Conservation (phyloP, 2,329 filamentous ascomycete species). For the Clonostachys chloroleuca region DNA sequence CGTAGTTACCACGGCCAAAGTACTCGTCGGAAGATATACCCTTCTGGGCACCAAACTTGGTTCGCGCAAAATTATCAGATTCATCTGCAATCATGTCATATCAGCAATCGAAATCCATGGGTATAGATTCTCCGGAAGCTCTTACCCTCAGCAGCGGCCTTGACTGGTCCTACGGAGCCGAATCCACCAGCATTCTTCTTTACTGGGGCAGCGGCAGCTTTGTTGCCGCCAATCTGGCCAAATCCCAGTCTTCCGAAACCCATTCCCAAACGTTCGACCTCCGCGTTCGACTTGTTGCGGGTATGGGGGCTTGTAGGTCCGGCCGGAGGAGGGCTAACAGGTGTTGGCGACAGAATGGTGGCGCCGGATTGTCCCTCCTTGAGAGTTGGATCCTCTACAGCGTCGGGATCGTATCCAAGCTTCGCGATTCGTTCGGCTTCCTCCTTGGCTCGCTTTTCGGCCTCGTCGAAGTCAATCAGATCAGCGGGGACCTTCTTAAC, state of each 20-base stretch:
- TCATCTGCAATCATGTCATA: slow-evolving; percentile 50
- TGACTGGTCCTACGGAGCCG: slow-evolving; percentile 75
- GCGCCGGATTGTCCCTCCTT: slow-evolving; percentile 39
- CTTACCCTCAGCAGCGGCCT: slow-evolving; percentile 64
- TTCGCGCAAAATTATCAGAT: slow-evolving; percentile 75
- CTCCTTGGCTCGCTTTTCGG: slow-evolving; percentile 94
- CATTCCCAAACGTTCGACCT: slow-evolving; percentile 88
- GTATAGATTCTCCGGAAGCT: neutral
- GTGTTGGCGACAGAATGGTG: slow-evolving; percentile 68
- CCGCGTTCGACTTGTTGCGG: slow-evolving; percentile 63
- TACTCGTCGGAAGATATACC: slow-evolving; percentile 98
- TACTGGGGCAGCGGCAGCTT: slow-evolving; percentile 43
- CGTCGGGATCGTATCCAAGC: slow-evolving; percentile 91
- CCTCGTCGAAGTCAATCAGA: slow-evolving; percentile 92
- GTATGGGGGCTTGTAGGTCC: slow-evolving; percentile 41
- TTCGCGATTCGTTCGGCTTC: slow-evolving; percentile 95
- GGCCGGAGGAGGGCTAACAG: slow-evolving; percentile 57
- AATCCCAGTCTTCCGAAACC: slow-evolving; percentile 82
- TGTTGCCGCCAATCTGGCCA: slow-evolving; percentile 70
- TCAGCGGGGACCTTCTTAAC: slow-evolving; percentile 85
- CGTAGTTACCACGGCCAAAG: slow-evolving; percentile 86
- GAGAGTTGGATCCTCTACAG: slow-evolving; percentile 58
- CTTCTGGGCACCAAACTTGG: slow-evolving; percentile 90
- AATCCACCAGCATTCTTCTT: slow-evolving; percentile 83
- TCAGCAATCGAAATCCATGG: neutral